Conservation (phyloP, 768 basidiomycete genomes). For the Pholiota conissans region DNA sequence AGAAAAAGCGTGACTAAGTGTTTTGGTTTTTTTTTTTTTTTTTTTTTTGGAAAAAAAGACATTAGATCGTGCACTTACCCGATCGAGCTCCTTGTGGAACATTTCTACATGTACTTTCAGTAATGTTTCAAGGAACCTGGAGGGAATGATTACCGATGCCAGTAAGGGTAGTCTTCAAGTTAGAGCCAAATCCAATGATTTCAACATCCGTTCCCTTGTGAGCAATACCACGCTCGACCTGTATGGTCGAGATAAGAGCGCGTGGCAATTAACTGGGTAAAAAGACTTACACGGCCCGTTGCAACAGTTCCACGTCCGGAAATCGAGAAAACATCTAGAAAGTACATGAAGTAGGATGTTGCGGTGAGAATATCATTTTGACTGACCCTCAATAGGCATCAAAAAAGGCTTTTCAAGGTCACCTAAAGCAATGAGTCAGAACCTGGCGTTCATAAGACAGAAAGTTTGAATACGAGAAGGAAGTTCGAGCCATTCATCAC, state of each 20-base stretch:
- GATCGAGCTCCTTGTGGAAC: slow-evolving; percentile 99
- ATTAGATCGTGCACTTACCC: slow-evolving; percentile 46
- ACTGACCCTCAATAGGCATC: slow-evolving; percentile 83
- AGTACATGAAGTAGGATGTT: not conserved
- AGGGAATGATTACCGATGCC: slow-evolving; percentile 75
- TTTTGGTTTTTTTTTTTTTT: too few relatives aligned
- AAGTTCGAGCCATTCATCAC: slow-evolving; percentile 93
- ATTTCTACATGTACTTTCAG: slow-evolving; percentile 60
- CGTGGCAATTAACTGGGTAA: not conserved
- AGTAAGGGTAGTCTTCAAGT: slow-evolving; percentile 90
- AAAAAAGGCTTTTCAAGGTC: slow-evolving; percentile 98
- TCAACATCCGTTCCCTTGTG: slow-evolving; percentile 93
- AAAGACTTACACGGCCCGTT: slow-evolving; percentile 77
- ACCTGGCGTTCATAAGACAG: too few relatives aligned
- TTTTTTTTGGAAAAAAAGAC: not conserved
- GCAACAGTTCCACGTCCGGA: slow-evolving; percentile 98
- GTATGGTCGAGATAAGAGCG: slow-evolving; percentile 8
- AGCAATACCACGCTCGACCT: slow-evolving; percentile 92
- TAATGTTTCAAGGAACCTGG: too few relatives aligned
- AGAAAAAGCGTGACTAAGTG: slow-evolving; percentile 4
- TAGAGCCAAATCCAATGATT: slow-evolving; percentile 80
- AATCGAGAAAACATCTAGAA: slow-evolving; percentile 88
- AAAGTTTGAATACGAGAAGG: slow-evolving; percentile 63
- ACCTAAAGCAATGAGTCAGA: slow-evolving; percentile 43
- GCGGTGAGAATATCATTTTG: not conserved